These are phyloP conservation scores for Aspergillus eucalypticola DNA, from an alignment of 2,329 filamentous ascomycete genomes.

Conservation along the genomic window DNA sequence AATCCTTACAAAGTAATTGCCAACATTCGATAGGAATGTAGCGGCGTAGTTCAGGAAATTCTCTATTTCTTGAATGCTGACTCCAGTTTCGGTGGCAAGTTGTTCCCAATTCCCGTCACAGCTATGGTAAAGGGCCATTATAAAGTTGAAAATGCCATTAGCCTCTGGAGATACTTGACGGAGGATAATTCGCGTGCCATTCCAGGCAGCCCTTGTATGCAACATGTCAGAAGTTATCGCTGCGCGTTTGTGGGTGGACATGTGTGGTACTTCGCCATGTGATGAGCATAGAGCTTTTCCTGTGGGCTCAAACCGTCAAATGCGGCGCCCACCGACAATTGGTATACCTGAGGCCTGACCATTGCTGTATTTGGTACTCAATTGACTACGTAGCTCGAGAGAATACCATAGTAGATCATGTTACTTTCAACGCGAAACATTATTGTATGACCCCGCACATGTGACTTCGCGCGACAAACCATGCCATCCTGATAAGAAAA, in stretches of 20 bases:
- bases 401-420: no score
- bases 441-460: slow-evolving; percentile 4
- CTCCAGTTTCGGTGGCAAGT: slow-evolving; percentile 31
- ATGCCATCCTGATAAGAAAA: background rate
- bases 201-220: slow-evolving; percentile 18
- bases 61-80: slow-evolving; percentile 44
- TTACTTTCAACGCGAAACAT: background rate
- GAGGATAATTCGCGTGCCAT: slow-evolving; percentile 53
- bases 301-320: slow-evolving; percentile 18
- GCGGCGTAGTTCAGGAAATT: slow-evolving; percentile 46
- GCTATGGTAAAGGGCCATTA: slow-evolving; percentile 51
- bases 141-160: slow-evolving; percentile 57
- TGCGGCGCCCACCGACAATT: slow-evolving; percentile 14
- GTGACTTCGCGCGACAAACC: background rate
- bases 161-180: slow-evolving; percentile 56
- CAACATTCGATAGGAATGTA: slow-evolving; percentile 55
- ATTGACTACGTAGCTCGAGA: background rate
- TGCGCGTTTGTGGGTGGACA: background rate
- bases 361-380: background rate
- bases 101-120: slow-evolving; percentile 52
- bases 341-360: slow-evolving; percentile 15
- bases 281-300: slow-evolving; percentile 26
- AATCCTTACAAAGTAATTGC: slow-evolving; percentile 48
- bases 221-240: slow-evolving; percentile 13
- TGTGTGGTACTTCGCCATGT: slow-evolving; percentile 19